Base-by-base conservation (phyloP, 2,329 filamentous ascomycete species). In the Stachybotrys chlorohalonatus region DNA sequence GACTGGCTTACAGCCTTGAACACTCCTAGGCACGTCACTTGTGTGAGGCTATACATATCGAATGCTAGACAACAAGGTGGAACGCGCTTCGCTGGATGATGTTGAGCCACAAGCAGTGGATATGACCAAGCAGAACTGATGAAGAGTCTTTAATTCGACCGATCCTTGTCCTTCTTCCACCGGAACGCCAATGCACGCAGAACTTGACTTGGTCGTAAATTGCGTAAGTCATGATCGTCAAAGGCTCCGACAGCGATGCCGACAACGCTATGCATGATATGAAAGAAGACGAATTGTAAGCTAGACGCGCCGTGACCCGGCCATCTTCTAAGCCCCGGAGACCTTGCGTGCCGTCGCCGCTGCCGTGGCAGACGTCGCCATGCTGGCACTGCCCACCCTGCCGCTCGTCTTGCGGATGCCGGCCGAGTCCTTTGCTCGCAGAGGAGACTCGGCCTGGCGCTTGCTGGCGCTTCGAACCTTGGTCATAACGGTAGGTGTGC, bases 371-470 rank as follows among this genome's bases (percentile, higher is more conserved):
- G 73, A 72, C 17, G 69, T 70, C 39, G 71, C 66, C 52, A 65
- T 68, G 60, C 73, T 79, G 55, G 81, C 73, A 65, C 83, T 86
- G 52, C 82, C 84, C 13, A 87, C 73, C 47, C 84, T 78, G 45
- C 84, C 84, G 62, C 83, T 86, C 5, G 81, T 84, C 75, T 87
- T 87, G 57, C 84, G 79, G 49, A 86, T 76, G 49, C 76, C 83
- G 7, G 70, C 71, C 32, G 74, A 71, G 55, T 81, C 77, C 65
- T 79, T 81, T 59, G 71, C 70, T 17, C 78, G 75, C 17, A 79
- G 70, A 51, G 77, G 69, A 39, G 79, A 74, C 52, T 80, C 81
- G 52, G 63, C 75, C 42, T 74, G 74, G 36, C 80, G 74, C 66
- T 80, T 81, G 62, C 80, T 81, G 15, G 11, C n/a, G 61, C 81